These are phyloP conservation scores for Sporisorium exsertum DNA, from an alignment of 1,284 basidiomycete genomes.

Conservation along the genomic window DNA sequence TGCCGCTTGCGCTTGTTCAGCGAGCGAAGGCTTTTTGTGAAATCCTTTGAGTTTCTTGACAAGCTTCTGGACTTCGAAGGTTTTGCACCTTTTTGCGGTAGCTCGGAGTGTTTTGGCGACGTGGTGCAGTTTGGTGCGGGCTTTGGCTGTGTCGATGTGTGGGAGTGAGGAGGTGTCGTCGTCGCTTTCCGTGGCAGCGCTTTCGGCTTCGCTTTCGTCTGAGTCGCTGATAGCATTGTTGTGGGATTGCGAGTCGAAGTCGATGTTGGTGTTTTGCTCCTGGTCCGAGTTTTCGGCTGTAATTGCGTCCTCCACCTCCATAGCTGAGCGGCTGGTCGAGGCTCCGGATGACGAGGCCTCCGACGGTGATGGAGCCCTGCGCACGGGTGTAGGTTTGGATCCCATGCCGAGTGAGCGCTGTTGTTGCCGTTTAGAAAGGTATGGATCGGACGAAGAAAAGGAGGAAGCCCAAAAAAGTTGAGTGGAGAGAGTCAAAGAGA, in stretches of 20 bases:
- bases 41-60: constrained; percentile 84
- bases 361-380: constrained; percentile 6
- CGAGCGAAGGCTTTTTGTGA: constrained; percentile 70
- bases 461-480: neutral
- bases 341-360: constrained; percentile 19
- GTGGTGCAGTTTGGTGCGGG: constrained; percentile 72
- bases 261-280: neutral
- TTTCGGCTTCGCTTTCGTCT: neutral
- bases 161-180: neutral
- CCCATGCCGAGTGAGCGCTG: constrained; percentile 7
- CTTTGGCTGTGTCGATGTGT: constrained; percentile 28
- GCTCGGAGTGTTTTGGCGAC: constrained; percentile 77
- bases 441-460: neutral
- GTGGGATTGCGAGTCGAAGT: neutral
- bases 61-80: constrained; percentile 83
- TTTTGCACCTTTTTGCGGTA: constrained; percentile 82
- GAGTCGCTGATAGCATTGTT: neutral
- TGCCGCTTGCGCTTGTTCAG: constrained; percentile 14
- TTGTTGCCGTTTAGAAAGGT: neutral
- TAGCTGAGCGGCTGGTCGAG: constrained; percentile 26
- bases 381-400: neutral
- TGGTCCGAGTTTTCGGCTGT: neutral
- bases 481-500: constrained; percentile 13
- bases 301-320: constrained; percentile 13
- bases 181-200: constrained; percentile 1